A percentile compares a stretch with the other conserved stretches of the same genome.
Evolutionary conservation across 1,139 yeast species (phyloP).

Genomic region (Candida sanyaensis): DNA sequence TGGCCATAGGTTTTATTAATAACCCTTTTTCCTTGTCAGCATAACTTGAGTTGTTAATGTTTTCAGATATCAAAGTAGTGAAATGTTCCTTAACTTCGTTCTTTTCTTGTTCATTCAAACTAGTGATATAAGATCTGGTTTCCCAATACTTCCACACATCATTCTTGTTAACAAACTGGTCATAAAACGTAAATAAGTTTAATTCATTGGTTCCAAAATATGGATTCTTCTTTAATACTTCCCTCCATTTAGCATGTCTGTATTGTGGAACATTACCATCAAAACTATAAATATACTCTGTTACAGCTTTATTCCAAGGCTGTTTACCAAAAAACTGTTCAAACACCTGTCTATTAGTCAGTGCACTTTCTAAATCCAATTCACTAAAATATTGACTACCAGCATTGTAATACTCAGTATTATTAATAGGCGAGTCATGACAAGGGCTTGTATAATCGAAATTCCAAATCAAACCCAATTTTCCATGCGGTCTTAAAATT

Average conservation of each 20-base stretch:
- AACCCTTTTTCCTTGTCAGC: slow-evolving; percentile 13
- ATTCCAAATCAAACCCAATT: slow-evolving; percentile 64
- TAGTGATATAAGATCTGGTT: slow-evolving; percentile 60
- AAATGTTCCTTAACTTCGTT: slow-evolving; percentile 28
- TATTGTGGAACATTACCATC: slow-evolving; percentile 59
- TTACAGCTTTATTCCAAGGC: slow-evolving; percentile 29
- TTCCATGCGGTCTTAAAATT: slow-evolving; percentile 50
- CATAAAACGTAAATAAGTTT: slow-evolving; percentile 34
- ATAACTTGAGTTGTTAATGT: slow-evolving; percentile 21
- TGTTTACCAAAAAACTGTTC: slow-evolving; percentile 13
- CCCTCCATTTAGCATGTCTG: slow-evolving; percentile 52
- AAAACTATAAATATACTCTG: slow-evolving; percentile 26
- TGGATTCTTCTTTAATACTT: slow-evolving; percentile 30
- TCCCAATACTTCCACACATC: slow-evolving; percentile 55
- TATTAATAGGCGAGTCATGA: slow-evolving; percentile 12
- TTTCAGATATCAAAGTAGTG: slow-evolving; percentile 21
- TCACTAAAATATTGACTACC: slow-evolving; percentile 11
- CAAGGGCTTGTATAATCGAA: slow-evolving; percentile 42
- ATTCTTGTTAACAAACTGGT: slow-evolving; percentile 27
- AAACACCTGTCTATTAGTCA: slow-evolving; percentile 13
- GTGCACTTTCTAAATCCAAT: slow-evolving; percentile 1
- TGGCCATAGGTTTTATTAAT: slow-evolving; percentile 28
- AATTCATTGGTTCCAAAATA: slow-evolving; percentile 28
- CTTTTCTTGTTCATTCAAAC: slow-evolving; percentile 39
- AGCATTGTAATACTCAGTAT: slow-evolving; percentile 12